Evolutionary conservation across 768 basidiomycete genomes (phyloP).

Genomic region (Phylloporus sp.): DNA sequence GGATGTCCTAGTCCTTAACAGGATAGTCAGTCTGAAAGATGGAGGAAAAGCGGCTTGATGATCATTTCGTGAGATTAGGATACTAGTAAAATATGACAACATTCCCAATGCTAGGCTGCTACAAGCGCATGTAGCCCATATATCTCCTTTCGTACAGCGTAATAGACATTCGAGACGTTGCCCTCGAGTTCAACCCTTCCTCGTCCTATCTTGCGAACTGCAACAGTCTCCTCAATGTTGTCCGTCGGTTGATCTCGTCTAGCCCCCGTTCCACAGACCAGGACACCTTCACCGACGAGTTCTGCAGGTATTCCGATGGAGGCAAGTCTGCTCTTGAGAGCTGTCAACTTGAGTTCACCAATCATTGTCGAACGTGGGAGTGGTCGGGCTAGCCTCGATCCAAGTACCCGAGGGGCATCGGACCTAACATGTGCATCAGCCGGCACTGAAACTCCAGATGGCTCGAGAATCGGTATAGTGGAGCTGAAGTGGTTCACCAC

Average conservation of each 20-base stretch:
- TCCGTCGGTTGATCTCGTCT: conserved; percentile 41
- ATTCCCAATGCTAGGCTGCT: conserved; percentile 44
- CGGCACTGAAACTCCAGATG: conserved; percentile 37
- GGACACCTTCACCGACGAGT: conserved; percentile 94
- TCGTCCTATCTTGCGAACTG: conserved; percentile 82
- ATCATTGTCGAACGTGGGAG: conserved; percentile 94
- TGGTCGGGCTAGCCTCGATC: conserved; percentile 59
- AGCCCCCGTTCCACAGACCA: conserved; percentile 75
- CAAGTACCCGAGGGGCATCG: conserved; percentile 42
- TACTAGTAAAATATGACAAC: conserved; percentile 8
- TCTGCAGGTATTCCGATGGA: conserved; percentile 82
- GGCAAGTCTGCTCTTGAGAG: conserved; percentile 76
- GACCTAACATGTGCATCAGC: conserved; percentile 21
- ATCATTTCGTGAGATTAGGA: not conserved
- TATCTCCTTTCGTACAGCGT: conserved; percentile 82
- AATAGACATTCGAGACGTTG: conserved; percentile 83
- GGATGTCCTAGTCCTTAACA: conserved; percentile 83
- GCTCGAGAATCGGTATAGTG: conserved; percentile 85
- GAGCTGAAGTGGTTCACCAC: conserved; percentile 82
- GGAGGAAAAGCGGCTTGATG: conserved; percentile 56
- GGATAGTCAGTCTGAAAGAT: conserved; percentile 92
- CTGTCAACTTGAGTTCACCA: conserved; percentile 91
- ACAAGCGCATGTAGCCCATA: conserved; percentile 90
- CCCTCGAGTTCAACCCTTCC: conserved; percentile 91
- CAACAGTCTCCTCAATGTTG: conserved; percentile 63